These are phyloP conservation scores for Hymenoscyphus repandus DNA, from an alignment of 2,329 filamentous ascomycete genomes.

Conservation along the genomic window DNA sequence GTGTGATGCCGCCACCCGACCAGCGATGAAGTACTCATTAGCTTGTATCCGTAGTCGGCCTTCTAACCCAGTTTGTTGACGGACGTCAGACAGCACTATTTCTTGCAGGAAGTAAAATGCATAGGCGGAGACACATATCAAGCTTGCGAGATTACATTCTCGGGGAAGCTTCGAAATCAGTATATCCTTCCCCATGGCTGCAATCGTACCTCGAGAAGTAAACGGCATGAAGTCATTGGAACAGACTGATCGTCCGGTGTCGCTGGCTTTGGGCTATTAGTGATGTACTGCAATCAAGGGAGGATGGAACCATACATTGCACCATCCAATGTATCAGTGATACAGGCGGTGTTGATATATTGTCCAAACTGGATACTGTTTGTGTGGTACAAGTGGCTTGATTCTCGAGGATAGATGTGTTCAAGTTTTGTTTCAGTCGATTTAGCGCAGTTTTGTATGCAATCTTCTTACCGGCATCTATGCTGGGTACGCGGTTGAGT, in stretches of 20 bases:
- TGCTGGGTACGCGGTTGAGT: not conserved
- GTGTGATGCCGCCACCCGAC: not conserved
- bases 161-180: not conserved
- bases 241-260: slow-evolving; percentile 7
- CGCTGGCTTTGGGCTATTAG: slow-evolving; percentile 1
- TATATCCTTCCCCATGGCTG: slow-evolving; percentile 6
- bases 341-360: slow-evolving; percentile 1
- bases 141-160: slow-evolving; percentile 1
- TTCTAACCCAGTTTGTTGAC: slow-evolving; percentile 7
- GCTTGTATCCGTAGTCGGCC: slow-evolving; percentile 5
- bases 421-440: slow-evolving; percentile 6
- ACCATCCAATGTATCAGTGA: slow-evolving; percentile 15
- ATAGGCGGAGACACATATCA: slow-evolving; percentile 12
- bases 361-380: not conserved
- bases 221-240: slow-evolving; percentile 12
- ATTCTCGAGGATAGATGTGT: not conserved
- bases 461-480: not conserved
- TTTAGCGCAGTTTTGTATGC: slow-evolving; percentile 5
- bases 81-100: slow-evolving; percentile 4
- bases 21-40: slow-evolving; percentile 4
- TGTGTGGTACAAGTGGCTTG: not conserved
- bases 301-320: slow-evolving; percentile 7
- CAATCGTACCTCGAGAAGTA: slow-evolving; percentile 6
- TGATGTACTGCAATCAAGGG: not conserved
- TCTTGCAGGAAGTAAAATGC: slow-evolving; percentile 14